A percentile compares a stretch with the other conserved stretches of the same genome.
These are phyloP conservation scores for Tolypocladium guangdongense DNA, from an alignment of 2,329 filamentous ascomycete genomes.

Conservation along the genomic window DNA sequence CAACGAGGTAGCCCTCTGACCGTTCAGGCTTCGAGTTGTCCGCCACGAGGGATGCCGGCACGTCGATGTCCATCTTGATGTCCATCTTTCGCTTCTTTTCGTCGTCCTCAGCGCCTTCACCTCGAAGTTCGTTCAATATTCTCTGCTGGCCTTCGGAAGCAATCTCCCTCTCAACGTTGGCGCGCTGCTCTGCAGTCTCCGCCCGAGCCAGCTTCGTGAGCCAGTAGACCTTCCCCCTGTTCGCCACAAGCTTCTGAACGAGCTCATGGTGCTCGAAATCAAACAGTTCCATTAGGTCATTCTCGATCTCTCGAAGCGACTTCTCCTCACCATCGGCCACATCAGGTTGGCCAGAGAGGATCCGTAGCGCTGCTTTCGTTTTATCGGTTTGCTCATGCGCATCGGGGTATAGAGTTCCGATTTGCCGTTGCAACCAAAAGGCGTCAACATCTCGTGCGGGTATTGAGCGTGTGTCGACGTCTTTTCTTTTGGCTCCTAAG, in stretches of 20 bases:
- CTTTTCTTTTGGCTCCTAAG: slow-evolving; percentile 32
- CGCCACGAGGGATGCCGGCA: slow-evolving; percentile 48
- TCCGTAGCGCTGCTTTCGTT: slow-evolving; percentile 71
- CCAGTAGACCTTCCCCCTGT: slow-evolving; percentile 92
- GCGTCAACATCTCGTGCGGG: slow-evolving; percentile 87
- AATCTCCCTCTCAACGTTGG: slow-evolving; percentile 82
- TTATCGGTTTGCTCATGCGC: slow-evolving; percentile 91
- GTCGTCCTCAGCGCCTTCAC: slow-evolving; percentile 51
- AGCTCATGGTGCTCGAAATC: slow-evolving; percentile 94
- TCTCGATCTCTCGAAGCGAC: slow-evolving; percentile 85
- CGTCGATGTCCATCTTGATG: slow-evolving; percentile 92
- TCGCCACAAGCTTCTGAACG: slow-evolving; percentile 81
- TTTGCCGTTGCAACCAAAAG: slow-evolving; percentile 92
- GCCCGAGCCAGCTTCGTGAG: slow-evolving; percentile 77
- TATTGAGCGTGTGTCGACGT: slow-evolving; percentile 51
- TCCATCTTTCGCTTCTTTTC: slow-evolving; percentile 60
- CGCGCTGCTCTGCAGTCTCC: slow-evolving; percentile 66
- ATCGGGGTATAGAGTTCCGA: slow-evolving; percentile 79
- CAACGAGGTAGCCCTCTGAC: slow-evolving; percentile 58
- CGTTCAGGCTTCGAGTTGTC: slow-evolving; percentile 41
- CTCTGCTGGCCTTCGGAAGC: slow-evolving; percentile 73
- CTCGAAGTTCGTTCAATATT: slow-evolving; percentile 80
- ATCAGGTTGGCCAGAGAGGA: slow-evolving; percentile 66
- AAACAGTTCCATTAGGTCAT: slow-evolving; percentile 96
- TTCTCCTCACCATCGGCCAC: slow-evolving; percentile 68